Evolutionary conservation across 2,329 filamentous ascomycete species (phyloP), one percentile per base, ranked within the genome.

Genomic region (Apiospora kogelbergensis): DNA sequence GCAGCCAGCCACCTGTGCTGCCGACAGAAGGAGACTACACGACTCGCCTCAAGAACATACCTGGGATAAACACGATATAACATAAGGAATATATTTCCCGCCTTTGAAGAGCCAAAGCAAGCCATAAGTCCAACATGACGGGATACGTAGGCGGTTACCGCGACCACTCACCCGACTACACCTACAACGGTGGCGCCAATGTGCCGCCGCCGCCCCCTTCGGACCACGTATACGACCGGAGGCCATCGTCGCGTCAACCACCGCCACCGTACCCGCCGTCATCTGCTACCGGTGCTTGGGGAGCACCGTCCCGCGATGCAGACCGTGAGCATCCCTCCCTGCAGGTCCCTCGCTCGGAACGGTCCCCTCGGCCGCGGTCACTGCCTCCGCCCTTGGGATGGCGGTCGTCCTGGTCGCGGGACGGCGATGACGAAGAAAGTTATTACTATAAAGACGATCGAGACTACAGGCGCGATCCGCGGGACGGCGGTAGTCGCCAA

Each of bases 261-360:
- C 41, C 63, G n/a, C 41, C 63, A 24, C 63, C 41, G 24, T 65
- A 42, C 33, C 63, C 63, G 41, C 63, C 63, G 6, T n/a, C 41
- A 44, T 45, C 63, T 20, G 22, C 63, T 6, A 26, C 63, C 41
- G 24, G 17, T 33, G 63, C 24, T 17, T 45, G 41, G 63, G 44
- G 22, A 3, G 44, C 41, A 42, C 20, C 63, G 10, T 6, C 40
- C 24, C 63, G 17, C 24, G 41, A 24, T 6, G 67, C 76, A 17
- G 75, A 73, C 20, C 83, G 83, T 68, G 83, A 86, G 53, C 67
- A 74, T 57, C 71, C 67, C 24, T 69, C 73, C 10, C 72, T 78
- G 6, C 74, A 76, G 30, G 71, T 76, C 6, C 71, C 74, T 24
- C 70, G 30, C 30, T 74, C 37, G 72, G 74, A 30, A 70, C 74